Conservation (phyloP, 257 asterid species). For the Gentiana macrophylla region DNA sequence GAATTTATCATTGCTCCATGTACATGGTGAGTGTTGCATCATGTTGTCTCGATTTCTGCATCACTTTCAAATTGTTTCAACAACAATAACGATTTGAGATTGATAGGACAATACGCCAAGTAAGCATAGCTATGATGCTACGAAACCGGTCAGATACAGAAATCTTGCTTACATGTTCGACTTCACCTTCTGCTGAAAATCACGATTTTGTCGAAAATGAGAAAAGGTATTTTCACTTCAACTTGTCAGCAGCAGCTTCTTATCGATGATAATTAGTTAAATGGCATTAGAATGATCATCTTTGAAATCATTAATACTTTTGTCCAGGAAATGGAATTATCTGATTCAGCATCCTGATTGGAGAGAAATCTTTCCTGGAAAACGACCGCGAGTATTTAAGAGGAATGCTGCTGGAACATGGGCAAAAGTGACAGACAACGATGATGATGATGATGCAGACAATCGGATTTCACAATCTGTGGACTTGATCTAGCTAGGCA, state of each 20-base stretch:
- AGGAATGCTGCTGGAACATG: constrained; percentile 51
- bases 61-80: constrained; percentile 1
- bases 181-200: constrained; percentile 83
- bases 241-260: no score
- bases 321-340: constrained; percentile 57
- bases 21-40: constrained; percentile 42
- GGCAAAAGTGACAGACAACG: constrained; percentile 15
- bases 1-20: constrained; percentile 65
- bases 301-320: no score
- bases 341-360: constrained; percentile 60
- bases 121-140: constrained; percentile 35
- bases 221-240: constrained; percentile 10
- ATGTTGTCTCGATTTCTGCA: background rate
- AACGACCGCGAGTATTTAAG: constrained; percentile 51
- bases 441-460: no score
- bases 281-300: no score
- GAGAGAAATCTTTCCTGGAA: constrained; percentile 58
- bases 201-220: constrained; percentile 64
- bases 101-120: constrained; percentile 35
- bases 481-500: no score
- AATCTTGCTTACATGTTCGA: constrained; percentile 64
- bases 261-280: no score
- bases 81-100: no score
- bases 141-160: constrained; percentile 59
- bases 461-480: no score